Percentiles rank a stretch among this genome's conserved stretches.
phyloP scores from a whole-genome alignment of 1,284 basidiomycete genomes.

The Termitomyces sp. region DNA sequence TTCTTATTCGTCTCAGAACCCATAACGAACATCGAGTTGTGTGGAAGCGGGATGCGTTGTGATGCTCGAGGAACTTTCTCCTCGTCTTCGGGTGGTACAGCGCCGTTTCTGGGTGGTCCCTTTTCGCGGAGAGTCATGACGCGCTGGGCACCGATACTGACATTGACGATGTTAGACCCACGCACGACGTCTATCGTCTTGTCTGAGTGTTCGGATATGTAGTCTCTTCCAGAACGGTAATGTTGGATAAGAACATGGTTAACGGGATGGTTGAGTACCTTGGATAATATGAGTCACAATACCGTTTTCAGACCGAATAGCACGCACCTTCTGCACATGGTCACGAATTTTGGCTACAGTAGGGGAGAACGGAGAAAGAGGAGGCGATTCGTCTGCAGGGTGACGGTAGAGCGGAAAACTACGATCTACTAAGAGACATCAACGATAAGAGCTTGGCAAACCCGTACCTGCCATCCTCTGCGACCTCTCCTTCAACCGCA shows the following conservation, averaged over 20 bases:
- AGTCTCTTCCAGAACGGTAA: conserved; percentile 70
- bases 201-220: conserved; percentile 78
- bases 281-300: background rate
- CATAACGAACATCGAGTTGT: conserved; percentile 76
- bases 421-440: background rate
- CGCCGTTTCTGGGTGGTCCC: conserved; percentile 33
- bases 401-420: conserved; percentile 76
- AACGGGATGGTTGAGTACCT: conserved; percentile 49
- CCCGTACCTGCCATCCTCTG: conserved; percentile 56
- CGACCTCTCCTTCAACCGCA: conserved; percentile 63
- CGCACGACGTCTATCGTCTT: conserved; percentile 74
- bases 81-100: background rate
- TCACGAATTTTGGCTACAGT: conserved; percentile 60
- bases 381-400: conserved; percentile 69
- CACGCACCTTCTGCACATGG: conserved; percentile 48
- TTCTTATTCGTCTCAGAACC: conserved; percentile 62
- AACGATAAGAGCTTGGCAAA: background rate
- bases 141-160: conserved; percentile 69
- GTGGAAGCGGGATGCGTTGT: conserved; percentile 64
- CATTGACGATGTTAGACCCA: conserved; percentile 68
- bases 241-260: conserved; percentile 77
- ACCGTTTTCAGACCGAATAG: conserved; percentile 4
- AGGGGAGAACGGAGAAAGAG: conserved; percentile 57
- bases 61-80: conserved; percentile 27
- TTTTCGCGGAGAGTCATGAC: conserved; percentile 66